Evolutionary conservation across 176 grass and related monocot genomes (phyloP).

Genomic region (Carex scoparia): DNA sequence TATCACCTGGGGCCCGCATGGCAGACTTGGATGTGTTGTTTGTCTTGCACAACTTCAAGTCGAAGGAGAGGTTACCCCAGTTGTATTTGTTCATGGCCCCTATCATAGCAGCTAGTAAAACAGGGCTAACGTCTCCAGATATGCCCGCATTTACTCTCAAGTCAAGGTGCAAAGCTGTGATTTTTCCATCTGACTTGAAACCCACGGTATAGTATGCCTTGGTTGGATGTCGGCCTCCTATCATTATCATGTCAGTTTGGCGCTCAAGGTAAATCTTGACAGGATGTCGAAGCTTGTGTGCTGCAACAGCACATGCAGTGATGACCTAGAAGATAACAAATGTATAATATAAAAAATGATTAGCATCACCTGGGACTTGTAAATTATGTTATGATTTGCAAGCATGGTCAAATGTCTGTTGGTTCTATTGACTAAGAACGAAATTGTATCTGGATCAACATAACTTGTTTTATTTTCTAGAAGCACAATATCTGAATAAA

Average conservation of each 20-base stretch:
- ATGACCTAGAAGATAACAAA: background rate
- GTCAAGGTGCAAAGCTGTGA: conserved; percentile 55
- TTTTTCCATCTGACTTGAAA: conserved; percentile 75
- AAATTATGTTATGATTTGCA: background rate
- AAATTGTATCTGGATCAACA: background rate
- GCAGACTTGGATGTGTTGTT: conserved; percentile 60
- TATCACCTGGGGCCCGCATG: conserved; percentile 61
- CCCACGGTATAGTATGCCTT: conserved; percentile 62
- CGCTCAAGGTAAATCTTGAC: conserved; percentile 31
- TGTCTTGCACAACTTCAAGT: conserved; percentile 71
- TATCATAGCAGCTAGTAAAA: background rate
- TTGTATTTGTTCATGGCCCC: conserved; percentile 73
- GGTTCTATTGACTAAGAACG: background rate
- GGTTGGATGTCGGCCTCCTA: conserved; percentile 74
- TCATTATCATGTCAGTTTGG: conserved; percentile 71
- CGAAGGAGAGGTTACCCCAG: conserved; percentile 59
- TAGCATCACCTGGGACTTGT: background rate
- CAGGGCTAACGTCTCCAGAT: conserved; percentile 37
- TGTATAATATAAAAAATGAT: background rate
- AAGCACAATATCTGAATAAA: background rate
- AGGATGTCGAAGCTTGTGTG: too few relatives aligned
- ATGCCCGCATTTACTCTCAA: conserved; percentile 55
- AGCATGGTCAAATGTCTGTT: background rate
- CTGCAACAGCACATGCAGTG: too few relatives aligned
- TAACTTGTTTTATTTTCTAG: background rate